Evolutionary conservation across 768 basidiomycete species (phyloP).

Genomic region (Multifurca ochricompacta): DNA sequence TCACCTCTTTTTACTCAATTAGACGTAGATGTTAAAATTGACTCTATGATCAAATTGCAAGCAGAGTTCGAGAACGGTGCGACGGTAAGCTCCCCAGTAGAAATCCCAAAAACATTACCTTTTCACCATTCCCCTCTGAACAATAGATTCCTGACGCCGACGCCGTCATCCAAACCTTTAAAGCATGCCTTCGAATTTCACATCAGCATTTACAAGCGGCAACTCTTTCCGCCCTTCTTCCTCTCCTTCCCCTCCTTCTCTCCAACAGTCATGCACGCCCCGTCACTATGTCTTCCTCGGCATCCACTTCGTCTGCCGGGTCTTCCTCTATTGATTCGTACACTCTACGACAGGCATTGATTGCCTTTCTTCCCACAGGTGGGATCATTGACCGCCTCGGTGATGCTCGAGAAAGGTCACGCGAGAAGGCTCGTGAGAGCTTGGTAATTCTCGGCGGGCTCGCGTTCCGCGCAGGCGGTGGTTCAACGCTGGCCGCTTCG

Average conservation of each 20-base stretch:
- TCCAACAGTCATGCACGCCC: constrained; percentile 29
- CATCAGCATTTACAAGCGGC: constrained; percentile 80
- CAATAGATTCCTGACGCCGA: constrained; percentile 67
- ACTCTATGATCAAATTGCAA: constrained; percentile 73
- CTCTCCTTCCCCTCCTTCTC: constrained; percentile 57
- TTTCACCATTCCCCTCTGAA: neutral
- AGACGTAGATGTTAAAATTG: constrained; percentile 79
- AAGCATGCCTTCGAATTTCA: constrained; percentile 66
- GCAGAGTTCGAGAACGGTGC: constrained; percentile 60
- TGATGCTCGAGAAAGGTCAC: constrained; percentile 61
- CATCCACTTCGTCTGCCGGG: constrained; percentile 42
- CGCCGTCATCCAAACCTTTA: constrained; percentile 57
- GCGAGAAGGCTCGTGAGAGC: constrained; percentile 67
- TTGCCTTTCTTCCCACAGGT: constrained; percentile 63
- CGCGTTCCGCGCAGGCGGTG: constrained; percentile 53
- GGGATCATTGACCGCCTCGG: constrained; percentile 80
- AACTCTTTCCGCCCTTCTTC: constrained; percentile 60
- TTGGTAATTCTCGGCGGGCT: constrained; percentile 68
- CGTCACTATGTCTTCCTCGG: constrained; percentile 32
- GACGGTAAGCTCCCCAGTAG: constrained; percentile 42
- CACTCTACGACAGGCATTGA: constrained; percentile 59
- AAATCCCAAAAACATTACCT: neutral
- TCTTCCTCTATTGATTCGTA: constrained; percentile 43
- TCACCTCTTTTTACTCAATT: constrained; percentile 15
- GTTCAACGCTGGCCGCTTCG: constrained; percentile 37